phyloP scores from a whole-genome alignment of 2,329 filamentous ascomycete genomes.

The Pestalotiopsis sp. region DNA sequence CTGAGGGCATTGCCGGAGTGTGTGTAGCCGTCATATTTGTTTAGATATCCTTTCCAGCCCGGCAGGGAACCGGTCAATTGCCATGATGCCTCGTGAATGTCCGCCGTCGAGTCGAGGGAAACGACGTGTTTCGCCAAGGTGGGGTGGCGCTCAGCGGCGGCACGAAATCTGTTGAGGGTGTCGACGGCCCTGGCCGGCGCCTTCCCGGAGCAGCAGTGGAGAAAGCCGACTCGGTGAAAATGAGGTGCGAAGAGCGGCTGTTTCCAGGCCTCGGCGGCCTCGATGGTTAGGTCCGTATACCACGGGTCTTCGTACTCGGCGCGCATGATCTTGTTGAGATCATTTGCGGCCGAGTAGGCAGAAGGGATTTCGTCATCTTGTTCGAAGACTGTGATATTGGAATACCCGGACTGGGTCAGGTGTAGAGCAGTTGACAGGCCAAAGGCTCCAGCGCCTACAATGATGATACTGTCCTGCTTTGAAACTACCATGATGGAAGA shows the following conservation, averaged over 20 bases:
- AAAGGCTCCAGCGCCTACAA: conserved; percentile 10
- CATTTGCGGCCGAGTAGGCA: conserved; percentile 6
- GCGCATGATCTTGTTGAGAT: conserved; percentile 8
- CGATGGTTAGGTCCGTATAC: conserved; percentile 1
- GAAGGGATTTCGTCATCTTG: conserved; percentile 6
- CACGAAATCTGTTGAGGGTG: conserved; percentile 5
- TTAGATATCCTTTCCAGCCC: conserved; percentile 61
- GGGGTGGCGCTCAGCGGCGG: not conserved
- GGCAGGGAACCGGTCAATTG: not conserved
- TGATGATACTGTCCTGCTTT: conserved; percentile 3
- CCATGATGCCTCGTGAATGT: conserved; percentile 4
- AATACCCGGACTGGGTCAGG: not conserved
- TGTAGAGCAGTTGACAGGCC: conserved; percentile 2
- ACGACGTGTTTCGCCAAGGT: not conserved
- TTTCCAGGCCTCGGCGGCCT: conserved; percentile 6
- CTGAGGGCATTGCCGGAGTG: conserved; percentile 56
- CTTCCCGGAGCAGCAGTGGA: not conserved
- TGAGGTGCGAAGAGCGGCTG: conserved; percentile 1
- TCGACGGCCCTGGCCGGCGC: not conserved
- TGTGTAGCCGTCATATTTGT: conserved; percentile 59
- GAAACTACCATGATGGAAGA: not conserved
- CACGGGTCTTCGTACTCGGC: conserved; percentile 8
- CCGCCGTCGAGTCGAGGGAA: not conserved
- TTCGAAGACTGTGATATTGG: conserved; percentile 7
- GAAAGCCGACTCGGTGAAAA: conserved; percentile 1